Percentiles rank a stretch among this genome's conserved stretches.
Evolutionary conservation across 1,139 yeast species (phyloP).

Genomic region (Ogataea hybrid): DNA sequence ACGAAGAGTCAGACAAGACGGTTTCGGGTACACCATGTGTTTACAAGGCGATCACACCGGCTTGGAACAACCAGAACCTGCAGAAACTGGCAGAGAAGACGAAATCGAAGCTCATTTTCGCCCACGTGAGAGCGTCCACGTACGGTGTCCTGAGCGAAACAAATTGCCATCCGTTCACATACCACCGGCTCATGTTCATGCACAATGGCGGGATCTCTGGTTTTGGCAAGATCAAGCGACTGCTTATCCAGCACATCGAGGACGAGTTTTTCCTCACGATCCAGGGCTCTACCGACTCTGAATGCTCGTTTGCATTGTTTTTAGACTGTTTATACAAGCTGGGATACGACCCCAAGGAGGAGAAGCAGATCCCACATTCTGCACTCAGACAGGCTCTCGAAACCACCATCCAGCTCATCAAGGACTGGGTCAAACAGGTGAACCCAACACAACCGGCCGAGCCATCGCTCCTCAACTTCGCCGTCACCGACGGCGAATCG

Average conservation of each 20-base stretch:
- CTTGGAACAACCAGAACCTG: constrained; percentile 94
- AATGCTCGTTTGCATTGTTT: too few species aligned
- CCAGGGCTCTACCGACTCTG: too few species aligned
- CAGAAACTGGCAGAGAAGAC: constrained; percentile 87
- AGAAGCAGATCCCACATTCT: constrained; percentile 49
- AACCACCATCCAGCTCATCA: constrained; percentile 69
- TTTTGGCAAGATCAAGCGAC: too few species aligned
- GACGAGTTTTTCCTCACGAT: too few species aligned
- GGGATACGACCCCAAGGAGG: constrained; percentile 66
- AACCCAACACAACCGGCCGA: constrained; percentile 44
- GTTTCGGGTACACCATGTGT: constrained; percentile 64
- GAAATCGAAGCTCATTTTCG: too few species aligned
- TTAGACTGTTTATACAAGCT: constrained; percentile 65
- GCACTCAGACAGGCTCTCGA: constrained; percentile 66
- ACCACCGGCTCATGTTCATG: too few species aligned
- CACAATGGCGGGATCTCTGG: too few species aligned
- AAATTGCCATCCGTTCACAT: too few species aligned
- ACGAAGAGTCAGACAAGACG: constrained; percentile 34
- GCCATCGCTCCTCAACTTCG: constrained; percentile 88
- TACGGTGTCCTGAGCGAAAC: too few species aligned
- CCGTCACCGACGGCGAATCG: constrained; percentile 91
- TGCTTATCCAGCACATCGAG: too few species aligned
- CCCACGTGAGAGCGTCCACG: too few species aligned
- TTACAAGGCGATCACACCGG: constrained; percentile 93
- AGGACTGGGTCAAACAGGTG: constrained; percentile 62